These are phyloP conservation scores for Pythium apleroticum DNA, from an alignment of 352 stramenopile genomes.

Conservation along the genomic window DNA sequence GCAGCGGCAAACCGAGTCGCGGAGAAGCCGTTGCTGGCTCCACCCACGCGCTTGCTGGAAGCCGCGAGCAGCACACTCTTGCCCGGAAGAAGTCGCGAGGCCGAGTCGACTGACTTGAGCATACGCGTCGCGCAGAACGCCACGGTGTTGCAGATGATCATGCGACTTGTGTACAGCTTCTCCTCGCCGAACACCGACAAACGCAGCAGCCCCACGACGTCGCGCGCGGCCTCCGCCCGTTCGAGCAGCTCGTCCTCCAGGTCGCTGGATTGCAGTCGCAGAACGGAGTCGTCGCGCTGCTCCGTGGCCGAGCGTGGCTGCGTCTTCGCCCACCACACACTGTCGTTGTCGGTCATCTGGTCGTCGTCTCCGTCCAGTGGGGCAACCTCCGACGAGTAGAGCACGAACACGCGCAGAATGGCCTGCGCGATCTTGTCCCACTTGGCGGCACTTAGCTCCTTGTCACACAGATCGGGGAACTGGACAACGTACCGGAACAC, in stretches of 20 bases:
- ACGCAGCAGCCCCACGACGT: constrained; percentile 39
- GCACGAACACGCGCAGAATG: constrained; percentile 65
- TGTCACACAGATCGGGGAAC: constrained; percentile 67
- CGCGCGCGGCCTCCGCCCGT: constrained; percentile 16
- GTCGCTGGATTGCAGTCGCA: constrained; percentile 23
- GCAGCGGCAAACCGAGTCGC: constrained; percentile 47
- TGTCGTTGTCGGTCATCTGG: constrained; percentile 33
- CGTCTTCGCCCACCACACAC: constrained; percentile 60
- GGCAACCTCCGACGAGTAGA: constrained; percentile 58
- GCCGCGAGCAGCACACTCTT: constrained; percentile 52
- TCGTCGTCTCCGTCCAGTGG: constrained; percentile 36
- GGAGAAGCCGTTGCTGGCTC: constrained; percentile 14
- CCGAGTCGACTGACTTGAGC: constrained; percentile 56
- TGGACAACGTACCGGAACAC: constrained; percentile 78
- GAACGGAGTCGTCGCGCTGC: constrained; percentile 41
- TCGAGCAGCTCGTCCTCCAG: constrained; percentile 29
- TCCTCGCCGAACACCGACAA: constrained; percentile 74
- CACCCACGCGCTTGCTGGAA: constrained; percentile 32
- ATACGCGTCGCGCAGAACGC: constrained; percentile 77
- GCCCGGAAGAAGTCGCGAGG: constrained; percentile 26
- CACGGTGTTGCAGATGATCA: constrained; percentile 78
- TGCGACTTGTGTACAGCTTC: constrained; percentile 76
- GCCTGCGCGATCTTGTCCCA: constrained; percentile 78
- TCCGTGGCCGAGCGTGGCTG: constrained; percentile 42
- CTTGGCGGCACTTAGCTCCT: constrained; percentile 56